Evolutionary conservation across 805 yeast species (phyloP).

Genomic region (Cyberlindnera euphorbiiphila): DNA sequence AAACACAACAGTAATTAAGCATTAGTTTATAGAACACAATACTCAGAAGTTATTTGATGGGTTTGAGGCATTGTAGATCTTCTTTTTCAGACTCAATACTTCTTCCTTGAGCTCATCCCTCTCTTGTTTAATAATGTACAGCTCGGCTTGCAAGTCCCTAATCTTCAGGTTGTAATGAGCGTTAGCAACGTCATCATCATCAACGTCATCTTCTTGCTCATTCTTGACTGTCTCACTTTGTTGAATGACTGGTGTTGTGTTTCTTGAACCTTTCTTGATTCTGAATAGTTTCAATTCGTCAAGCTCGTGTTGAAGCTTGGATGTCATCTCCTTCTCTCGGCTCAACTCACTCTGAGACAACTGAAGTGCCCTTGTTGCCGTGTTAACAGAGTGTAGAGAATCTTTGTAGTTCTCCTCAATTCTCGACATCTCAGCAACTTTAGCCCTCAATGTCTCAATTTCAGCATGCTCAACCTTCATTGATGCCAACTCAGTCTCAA

Average conservation of each 20-base stretch:
- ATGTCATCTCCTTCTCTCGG: conserved; percentile 52
- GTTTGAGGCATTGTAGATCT: conserved; percentile 32
- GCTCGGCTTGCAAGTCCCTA: conserved; percentile 80
- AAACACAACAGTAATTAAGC: too few species aligned
- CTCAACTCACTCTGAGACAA: conserved; percentile 69
- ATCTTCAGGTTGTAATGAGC: conserved; percentile 72
- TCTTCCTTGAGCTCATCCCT: conserved; percentile 72
- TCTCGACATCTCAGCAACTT: conserved; percentile 34
- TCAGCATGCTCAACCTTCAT: conserved; percentile 19
- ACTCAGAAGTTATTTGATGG: conserved; percentile 13
- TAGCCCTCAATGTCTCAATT: conserved; percentile 28
- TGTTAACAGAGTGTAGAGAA: conserved; percentile 67
- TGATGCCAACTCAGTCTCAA: conserved; percentile 32
- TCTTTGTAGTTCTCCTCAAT: conserved; percentile 67
- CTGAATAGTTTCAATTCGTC: conserved; percentile 61
- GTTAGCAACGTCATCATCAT: conserved; percentile 32
- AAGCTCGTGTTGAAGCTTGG: conserved; percentile 56
- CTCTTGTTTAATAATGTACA: conserved; percentile 77
- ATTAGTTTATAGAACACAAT: neutral
- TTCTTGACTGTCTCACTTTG: conserved; percentile 23
- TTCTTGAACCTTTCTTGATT: conserved; percentile 34
- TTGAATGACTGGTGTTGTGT: conserved; percentile 24
- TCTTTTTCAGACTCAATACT: conserved; percentile 55
- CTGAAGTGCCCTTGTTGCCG: conserved; percentile 70
- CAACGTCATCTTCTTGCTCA: conserved; percentile 29